These are phyloP conservation scores for Lachancea thermotolerans DNA, from an alignment of 805 yeast genomes.

Conservation along the genomic window DNA sequence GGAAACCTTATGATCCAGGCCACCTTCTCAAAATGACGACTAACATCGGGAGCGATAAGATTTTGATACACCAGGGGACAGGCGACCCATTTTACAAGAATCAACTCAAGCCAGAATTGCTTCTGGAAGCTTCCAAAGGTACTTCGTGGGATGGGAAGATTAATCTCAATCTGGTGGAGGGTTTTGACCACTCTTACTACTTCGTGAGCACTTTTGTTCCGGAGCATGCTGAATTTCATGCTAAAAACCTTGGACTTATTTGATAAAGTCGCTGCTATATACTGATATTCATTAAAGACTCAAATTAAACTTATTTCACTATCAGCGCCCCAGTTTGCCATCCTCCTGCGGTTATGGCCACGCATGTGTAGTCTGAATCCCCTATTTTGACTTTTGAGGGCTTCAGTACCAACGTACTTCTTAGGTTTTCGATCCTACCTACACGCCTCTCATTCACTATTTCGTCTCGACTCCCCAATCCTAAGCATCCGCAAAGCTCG, in stretches of 20 bases:
- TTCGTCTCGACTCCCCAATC: slow-evolving; percentile 41
- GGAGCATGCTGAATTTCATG: slow-evolving; percentile 83
- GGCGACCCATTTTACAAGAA: slow-evolving; percentile 63
- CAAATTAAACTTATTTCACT: slow-evolving; percentile 9
- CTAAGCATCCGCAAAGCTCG: slow-evolving; percentile 60
- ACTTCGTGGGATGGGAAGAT: slow-evolving; percentile 56
- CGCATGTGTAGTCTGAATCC: slow-evolving; percentile 38
- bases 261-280: slow-evolving; percentile 2
- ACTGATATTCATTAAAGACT: slow-evolving; percentile 1
- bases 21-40: slow-evolving; percentile 46
- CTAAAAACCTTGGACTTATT: slow-evolving; percentile 45
- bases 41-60: slow-evolving; percentile 49
- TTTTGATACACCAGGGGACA: slow-evolving; percentile 78
- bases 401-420: slow-evolving; percentile 32
- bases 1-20: slow-evolving; percentile 83
- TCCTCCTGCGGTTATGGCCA: slow-evolving; percentile 66
- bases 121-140: slow-evolving; percentile 50
- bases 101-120: slow-evolving; percentile 71
- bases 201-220: slow-evolving; percentile 74
- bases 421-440: slow-evolving; percentile 28
- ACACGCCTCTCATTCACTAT: slow-evolving; percentile 17
- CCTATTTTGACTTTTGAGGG: slow-evolving; percentile 38
- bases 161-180: slow-evolving; percentile 58
- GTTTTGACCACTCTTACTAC: slow-evolving; percentile 87
- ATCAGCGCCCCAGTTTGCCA: slow-evolving; percentile 74